Evolutionary conservation across 2,329 filamentous ascomycete genomes (phyloP), one percentile per base, ranked within the genome.

Genomic region (Mariannaea sp.): DNA sequence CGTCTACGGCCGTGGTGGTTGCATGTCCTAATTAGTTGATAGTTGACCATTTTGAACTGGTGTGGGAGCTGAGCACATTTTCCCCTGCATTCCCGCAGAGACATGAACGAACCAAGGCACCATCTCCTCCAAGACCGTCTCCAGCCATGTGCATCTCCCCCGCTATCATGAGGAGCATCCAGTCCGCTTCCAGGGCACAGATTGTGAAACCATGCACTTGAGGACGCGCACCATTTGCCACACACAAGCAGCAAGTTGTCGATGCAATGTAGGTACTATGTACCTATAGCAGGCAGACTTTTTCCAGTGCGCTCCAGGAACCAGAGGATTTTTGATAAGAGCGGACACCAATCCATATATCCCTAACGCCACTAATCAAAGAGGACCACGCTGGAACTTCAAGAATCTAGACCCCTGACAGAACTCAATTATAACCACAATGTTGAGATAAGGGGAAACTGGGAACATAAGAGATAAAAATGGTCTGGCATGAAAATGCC

Each of bases 61-160:
- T 26, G 13, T 42, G 35, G n/a, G 16, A 47, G 30, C 22, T 35
- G 45, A 7, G 29, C 36, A 35, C 26, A 27, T 33, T 44, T 49
- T 35, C 58, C 53, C 60, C 58, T 61, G 56, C 59, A 60, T 63
- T 53, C 52, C 60, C 51, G 51, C n/a, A 14, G 26, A 49, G 45
- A 39, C 53, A 55, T 30, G 64, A 57, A 62, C 47, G 61, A 53
- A 57, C 53, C 45, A 52, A 36, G 24, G 17, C 39, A 43, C 51
- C 26, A 40, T 54, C 51, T 30, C 17, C 22, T 51, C 47, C 49
- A 35, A 30, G 39, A 40, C 30, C 36, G 30, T 16, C 36, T 57
- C 42, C 32, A 29, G 51, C 57, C n/a, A n/a, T 57, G 58, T 57
- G 41, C 50, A 38, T 40, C 33, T 39, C 32, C 44, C 30, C 20